phyloP scores from a whole-genome alignment of 2,329 filamentous ascomycete genomes.

The Aspergillus sp. region DNA sequence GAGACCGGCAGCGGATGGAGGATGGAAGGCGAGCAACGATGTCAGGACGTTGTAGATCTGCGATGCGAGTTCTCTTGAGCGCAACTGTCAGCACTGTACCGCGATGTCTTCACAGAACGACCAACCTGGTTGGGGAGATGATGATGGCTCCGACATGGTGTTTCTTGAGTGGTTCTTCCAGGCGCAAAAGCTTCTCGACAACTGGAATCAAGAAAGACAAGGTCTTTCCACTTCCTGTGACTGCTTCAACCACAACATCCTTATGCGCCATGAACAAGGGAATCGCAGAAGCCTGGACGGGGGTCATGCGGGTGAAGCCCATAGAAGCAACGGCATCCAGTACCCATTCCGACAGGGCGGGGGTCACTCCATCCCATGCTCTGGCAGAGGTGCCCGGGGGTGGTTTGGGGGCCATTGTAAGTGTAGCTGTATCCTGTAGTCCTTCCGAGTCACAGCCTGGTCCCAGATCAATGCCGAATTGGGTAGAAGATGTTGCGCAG shows the following conservation, averaged over 20 bases:
- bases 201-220: slow-evolving; percentile 82
- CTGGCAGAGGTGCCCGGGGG: slow-evolving; percentile 49
- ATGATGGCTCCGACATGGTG: slow-evolving; percentile 90
- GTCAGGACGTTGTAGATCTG: slow-evolving; percentile 84
- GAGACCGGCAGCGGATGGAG: slow-evolving; percentile 63
- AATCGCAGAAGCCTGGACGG: slow-evolving; percentile 90
- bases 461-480: background rate
- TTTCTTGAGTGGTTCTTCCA: slow-evolving; percentile 81
- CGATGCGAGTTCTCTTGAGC: slow-evolving; percentile 74
- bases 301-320: slow-evolving; percentile 86
- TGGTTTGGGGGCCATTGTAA: slow-evolving; percentile 45
- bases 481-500: background rate
- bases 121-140: slow-evolving; percentile 75
- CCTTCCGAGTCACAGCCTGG: background rate
- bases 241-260: slow-evolving; percentile 89
- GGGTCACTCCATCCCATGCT: slow-evolving; percentile 70
- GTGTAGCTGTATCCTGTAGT: background rate
- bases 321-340: slow-evolving; percentile 79
- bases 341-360: slow-evolving; percentile 77
- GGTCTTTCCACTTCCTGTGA: slow-evolving; percentile 90
- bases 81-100: background rate
- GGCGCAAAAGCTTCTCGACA: slow-evolving; percentile 75
- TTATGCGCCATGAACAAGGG: slow-evolving; percentile 87
- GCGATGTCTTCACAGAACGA: slow-evolving; percentile 4
- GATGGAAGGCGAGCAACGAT: slow-evolving; percentile 79